Evolutionary conservation across 768 basidiomycete species (phyloP).

Genomic region (Cyclocybe aegerita): DNA sequence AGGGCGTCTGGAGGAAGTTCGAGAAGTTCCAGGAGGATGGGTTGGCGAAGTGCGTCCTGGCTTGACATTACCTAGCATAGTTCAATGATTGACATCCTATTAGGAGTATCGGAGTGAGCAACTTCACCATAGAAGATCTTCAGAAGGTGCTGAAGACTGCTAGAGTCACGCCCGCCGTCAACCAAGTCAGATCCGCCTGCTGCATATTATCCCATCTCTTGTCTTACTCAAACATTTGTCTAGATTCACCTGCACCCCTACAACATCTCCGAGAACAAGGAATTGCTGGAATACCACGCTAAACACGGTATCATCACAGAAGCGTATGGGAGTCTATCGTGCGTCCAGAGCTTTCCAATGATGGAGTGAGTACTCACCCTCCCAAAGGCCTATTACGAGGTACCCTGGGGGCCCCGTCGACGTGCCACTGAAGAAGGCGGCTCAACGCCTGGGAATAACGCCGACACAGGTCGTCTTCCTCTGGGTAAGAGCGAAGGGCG

Average conservation of each 20-base stretch:
- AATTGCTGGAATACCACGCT: too few relatives aligned
- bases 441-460: constrained; percentile 51
- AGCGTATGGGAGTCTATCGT: constrained; percentile 71
- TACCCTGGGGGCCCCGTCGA: constrained; percentile 69
- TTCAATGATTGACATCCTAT: background rate
- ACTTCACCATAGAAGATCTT: constrained; percentile 55
- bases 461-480: constrained; percentile 66
- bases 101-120: constrained; percentile 76
- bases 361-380: background rate
- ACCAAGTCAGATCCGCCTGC: too few relatives aligned
- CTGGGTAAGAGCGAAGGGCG: constrained; percentile 70
- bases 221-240: too few relatives aligned
- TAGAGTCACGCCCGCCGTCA: constrained; percentile 61
- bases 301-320: too few relatives aligned
- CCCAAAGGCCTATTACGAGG: constrained; percentile 52
- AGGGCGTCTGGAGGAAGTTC: constrained; percentile 52
- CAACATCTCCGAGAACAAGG: constrained; percentile 51
- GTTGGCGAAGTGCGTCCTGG: constrained; percentile 34
- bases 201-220: too few relatives aligned
- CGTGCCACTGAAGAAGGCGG: constrained; percentile 48
- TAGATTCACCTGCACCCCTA: constrained; percentile 42
- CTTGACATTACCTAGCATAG: background rate
- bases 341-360: constrained; percentile 17
- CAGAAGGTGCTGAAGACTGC: constrained; percentile 50
- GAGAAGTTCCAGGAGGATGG: constrained; percentile 51